A percentile compares a stretch with the other conserved stretches of the same genome.
These are phyloP conservation scores for Neostapfia colusana DNA, from an alignment of 176 grass and related monocot species.

Conservation along the genomic window DNA sequence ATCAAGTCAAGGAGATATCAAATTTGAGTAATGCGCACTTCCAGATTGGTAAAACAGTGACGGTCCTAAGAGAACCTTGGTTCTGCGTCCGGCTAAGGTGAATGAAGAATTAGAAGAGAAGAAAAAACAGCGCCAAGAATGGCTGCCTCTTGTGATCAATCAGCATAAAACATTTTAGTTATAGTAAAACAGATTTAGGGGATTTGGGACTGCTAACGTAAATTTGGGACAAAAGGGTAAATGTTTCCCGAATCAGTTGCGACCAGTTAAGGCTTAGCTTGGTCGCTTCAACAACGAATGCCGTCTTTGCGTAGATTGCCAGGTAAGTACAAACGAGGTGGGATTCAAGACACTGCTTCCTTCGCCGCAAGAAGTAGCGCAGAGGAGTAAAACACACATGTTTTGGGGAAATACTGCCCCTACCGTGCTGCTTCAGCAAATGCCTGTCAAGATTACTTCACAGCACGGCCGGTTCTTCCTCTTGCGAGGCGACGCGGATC, in stretches of 20 bases:
- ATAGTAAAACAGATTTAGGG: constrained; percentile 21
- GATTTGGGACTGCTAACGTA: constrained; percentile 21
- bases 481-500: constrained; percentile 31
- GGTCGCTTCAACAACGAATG: constrained; percentile 7
- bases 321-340: background rate
- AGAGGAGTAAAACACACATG: background rate
- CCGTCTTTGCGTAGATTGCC: constrained; percentile 10
- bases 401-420: background rate
- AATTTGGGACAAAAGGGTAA: constrained; percentile 13
- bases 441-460: constrained; percentile 27
- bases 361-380: background rate
- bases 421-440: constrained; percentile 15
- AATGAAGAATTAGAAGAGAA: background rate
- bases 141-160: background rate
- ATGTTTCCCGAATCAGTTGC: constrained; percentile 6
- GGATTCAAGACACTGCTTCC: background rate
- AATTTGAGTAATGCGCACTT: constrained; percentile 23
- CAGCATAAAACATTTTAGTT: constrained; percentile 1
- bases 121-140: background rate
- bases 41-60: background rate
- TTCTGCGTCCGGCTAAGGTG: background rate
- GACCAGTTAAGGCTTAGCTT: background rate
- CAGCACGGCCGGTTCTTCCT: background rate
- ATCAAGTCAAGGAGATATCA: constrained; percentile 47
- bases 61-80: background rate